These are phyloP conservation scores for Parasitella parasitica DNA, from an alignment of 371 early-diverging fungal species.

Conservation along the genomic window DNA sequence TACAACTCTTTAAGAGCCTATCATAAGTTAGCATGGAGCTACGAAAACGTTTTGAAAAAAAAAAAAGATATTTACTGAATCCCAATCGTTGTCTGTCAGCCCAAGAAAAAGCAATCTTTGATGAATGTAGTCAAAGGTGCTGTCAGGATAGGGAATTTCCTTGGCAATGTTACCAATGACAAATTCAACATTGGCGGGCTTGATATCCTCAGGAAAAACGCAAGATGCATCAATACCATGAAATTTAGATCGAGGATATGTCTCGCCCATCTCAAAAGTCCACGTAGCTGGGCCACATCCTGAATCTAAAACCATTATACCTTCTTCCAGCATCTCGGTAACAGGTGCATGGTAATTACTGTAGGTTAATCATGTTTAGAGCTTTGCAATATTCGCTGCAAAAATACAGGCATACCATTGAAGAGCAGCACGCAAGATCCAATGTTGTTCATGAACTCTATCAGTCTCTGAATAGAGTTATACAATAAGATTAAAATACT, in stretches of 20 bases:
- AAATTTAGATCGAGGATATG: constrained; percentile 19
- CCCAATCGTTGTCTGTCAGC: constrained; percentile 31
- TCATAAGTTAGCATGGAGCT: too few relatives aligned
- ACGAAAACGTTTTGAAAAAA: too few relatives aligned
- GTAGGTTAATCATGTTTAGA: neutral
- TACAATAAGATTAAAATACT: neutral
- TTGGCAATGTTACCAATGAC: constrained; percentile 53
- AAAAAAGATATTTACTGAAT: too few relatives aligned
- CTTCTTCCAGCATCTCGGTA: constrained; percentile 8
- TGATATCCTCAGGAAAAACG: constrained; percentile 45
- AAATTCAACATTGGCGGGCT: constrained; percentile 51
- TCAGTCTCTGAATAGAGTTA: constrained; percentile 12
- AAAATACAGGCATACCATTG: constrained; percentile 16
- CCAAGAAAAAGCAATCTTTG: constrained; percentile 44
- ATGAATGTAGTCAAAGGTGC: constrained; percentile 56
- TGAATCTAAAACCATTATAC: constrained; percentile 23
- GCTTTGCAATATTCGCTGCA: too few relatives aligned
- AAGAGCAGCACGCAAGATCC: constrained; percentile 16
- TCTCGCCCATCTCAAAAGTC: constrained; percentile 24
- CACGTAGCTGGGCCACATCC: constrained; percentile 30
- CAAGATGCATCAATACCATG: constrained; percentile 43
- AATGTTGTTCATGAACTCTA: constrained; percentile 26
- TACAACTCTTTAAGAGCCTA: constrained; percentile 25
- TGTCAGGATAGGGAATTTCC: constrained; percentile 50
- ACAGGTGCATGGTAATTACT: constrained; percentile 26